Base-by-base conservation (phyloP, 768 basidiomycete species). In the Termitomyces sp. region DNA sequence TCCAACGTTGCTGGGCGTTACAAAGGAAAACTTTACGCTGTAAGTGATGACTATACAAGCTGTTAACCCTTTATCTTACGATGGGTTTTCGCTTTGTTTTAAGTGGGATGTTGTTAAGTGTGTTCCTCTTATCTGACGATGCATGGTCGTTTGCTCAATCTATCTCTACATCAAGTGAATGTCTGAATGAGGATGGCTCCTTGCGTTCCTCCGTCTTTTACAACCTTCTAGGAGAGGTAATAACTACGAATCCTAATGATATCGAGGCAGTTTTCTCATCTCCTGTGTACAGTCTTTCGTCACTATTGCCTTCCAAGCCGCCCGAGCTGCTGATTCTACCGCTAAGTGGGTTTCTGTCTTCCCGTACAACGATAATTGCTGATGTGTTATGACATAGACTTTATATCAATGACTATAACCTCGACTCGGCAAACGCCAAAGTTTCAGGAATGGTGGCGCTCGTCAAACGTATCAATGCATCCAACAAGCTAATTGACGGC, bases 371-470 rank as follows among this genome's bases (percentile, higher is more conserved):
- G 16, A 16, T 18, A 5, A 1, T 20, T 9, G 18, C n/a, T 42
- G 6, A 54, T 26, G 12, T 26, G 31, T 33, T 52, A 20, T 41
- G 9, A 20, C 1, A 15, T 29, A 71, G 70, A 56, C 67, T 73
- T 29, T 73, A 73, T 65, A 72, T 77, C 64, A 77, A 77, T 67
- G 76, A 77, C 66, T 77, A 71, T 66, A 80, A 79, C 68, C 68
- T 80, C 33, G 80, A 82, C 66, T 78, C 77, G 44, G 76, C 73
- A 62, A 80, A 81, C 60, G 75, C 76, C 34, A 82, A 82, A 56
- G 68, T 72, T 10, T 66, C 70, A 53, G 76, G 75, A 55, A 67
- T 76, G 62, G 72, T 77, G 42, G 68, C 68, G 36, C 68, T 80
- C 45, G 74, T 78, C 33, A 75, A 74, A 56, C 66, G 70, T 29